A percentile compares a stretch with the other conserved stretches of the same genome.
Evolutionary conservation across 805 yeast genomes (phyloP).

Genomic region (Yarrowia phangngaensis): DNA sequence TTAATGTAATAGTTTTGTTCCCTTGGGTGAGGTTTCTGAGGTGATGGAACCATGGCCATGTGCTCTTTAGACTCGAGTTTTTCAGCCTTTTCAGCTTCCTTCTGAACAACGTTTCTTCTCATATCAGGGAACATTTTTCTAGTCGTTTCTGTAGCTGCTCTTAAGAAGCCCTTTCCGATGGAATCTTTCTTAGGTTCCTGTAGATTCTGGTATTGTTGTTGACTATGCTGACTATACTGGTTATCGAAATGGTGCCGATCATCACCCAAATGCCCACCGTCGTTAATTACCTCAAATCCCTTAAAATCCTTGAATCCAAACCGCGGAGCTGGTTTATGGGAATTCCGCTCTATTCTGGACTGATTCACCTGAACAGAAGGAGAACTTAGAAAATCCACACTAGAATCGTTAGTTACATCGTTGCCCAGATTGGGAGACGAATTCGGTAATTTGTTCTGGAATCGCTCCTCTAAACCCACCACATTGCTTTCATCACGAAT

Average conservation of each 20-base stretch:
- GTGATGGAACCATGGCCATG: slow-evolving; percentile 21
- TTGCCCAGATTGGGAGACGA: not conserved
- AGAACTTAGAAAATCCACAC: slow-evolving; percentile 1
- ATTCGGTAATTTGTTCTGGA: not conserved
- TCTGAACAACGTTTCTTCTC: slow-evolving; percentile 20
- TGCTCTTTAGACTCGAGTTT: not conserved
- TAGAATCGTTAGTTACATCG: not conserved
- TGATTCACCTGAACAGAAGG: slow-evolving; percentile 7
- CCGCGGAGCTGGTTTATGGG: too few species aligned
- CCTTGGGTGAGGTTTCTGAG: slow-evolving; percentile 6
- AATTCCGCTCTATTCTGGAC: slow-evolving; percentile 18
- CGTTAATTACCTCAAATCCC: too few species aligned
- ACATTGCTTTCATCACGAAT: slow-evolving; percentile 12
- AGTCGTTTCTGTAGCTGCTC: slow-evolving; percentile 2
- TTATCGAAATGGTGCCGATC: too few species aligned
- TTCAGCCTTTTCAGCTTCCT: slow-evolving; percentile 2
- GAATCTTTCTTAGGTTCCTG: not conserved
- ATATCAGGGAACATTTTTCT: slow-evolving; percentile 6
- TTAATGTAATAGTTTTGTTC: slow-evolving; percentile 6
- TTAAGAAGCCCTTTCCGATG: slow-evolving; percentile 5
- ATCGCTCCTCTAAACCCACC: not conserved
- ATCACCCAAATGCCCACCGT: too few species aligned
- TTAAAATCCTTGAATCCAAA: too few species aligned
- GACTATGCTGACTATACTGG: too few species aligned
- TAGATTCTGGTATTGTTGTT: too few species aligned